A percentile compares a stretch with the other conserved stretches of the same genome.
Evolutionary conservation across 495 filamentous ascomycete genomes (phyloP).

Genomic region (Penicillium mononematosum): DNA sequence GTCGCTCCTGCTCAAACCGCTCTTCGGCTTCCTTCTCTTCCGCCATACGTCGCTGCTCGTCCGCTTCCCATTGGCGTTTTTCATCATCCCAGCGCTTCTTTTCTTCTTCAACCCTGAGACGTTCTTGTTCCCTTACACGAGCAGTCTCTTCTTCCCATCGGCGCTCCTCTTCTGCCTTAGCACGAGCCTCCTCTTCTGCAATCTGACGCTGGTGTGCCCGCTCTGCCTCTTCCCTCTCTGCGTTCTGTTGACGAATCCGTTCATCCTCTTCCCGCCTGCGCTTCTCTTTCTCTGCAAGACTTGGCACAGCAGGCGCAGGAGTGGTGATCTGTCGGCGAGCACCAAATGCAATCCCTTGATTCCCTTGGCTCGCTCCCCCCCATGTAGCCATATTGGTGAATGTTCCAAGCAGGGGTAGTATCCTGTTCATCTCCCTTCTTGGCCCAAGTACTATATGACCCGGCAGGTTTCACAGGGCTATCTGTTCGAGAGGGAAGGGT

Average conservation of each 20-base stretch:
- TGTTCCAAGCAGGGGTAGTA: constrained; percentile 95
- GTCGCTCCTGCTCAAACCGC: constrained; percentile 64
- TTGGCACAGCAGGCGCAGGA: constrained; percentile 74
- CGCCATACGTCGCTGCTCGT: constrained; percentile 69
- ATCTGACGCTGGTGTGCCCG: constrained; percentile 58
- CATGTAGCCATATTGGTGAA: constrained; percentile 98
- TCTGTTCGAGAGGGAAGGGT: constrained; percentile 49
- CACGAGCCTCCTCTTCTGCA: constrained; percentile 65
- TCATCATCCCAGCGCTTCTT: constrained; percentile 81
- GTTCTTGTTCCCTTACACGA: constrained; percentile 66
- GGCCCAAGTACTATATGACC: constrained; percentile 82
- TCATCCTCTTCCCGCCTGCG: constrained; percentile 62
- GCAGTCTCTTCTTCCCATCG: constrained; percentile 78
- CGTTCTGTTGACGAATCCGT: constrained; percentile 51
- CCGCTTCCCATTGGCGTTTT: constrained; percentile 75
- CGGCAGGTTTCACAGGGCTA: constrained; percentile 62
- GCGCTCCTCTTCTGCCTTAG: constrained; percentile 68
- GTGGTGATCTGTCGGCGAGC: constrained; percentile 89
- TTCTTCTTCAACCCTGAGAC: constrained; percentile 67
- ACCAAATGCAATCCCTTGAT: constrained; percentile 90
- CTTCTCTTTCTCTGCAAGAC: constrained; percentile 64
- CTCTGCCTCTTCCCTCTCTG: constrained; percentile 61
- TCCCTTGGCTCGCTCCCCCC: constrained; percentile 96
- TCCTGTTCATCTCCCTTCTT: constrained; percentile 74
- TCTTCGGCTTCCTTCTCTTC: constrained; percentile 75